Percentiles rank a stretch among this genome's conserved stretches.
Conservation (phyloP, 73 alveolate genomes). For the Paraurostyla sp. region DNA sequence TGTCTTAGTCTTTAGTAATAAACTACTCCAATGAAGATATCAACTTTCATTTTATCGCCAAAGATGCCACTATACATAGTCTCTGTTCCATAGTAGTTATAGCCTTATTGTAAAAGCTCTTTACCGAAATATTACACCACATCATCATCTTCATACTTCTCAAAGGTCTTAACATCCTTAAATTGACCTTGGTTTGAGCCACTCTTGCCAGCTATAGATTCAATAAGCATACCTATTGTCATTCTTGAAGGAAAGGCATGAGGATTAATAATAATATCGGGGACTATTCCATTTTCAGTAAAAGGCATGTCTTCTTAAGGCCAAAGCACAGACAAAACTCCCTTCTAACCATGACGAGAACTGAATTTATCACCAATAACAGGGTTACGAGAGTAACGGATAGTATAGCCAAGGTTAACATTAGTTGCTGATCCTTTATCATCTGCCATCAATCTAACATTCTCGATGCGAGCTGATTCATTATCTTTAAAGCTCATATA, state of each 20-base stretch:
- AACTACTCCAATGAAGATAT: constrained; percentile 98
- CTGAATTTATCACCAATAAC: constrained; percentile 99
- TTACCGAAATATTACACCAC: constrained; percentile 94
- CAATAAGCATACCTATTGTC: constrained; percentile 99
- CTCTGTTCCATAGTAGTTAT: constrained; percentile 98
- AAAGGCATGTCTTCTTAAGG: constrained; percentile 99
- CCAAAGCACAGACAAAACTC: constrained; percentile 98
- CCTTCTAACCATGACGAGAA: constrained; percentile 99
- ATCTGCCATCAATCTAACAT: constrained; percentile 83
- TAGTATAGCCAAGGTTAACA: constrained; percentile 84
- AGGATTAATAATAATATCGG: constrained; percentile 99
- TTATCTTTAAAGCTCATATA: constrained; percentile 90
- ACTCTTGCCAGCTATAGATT: constrained; percentile 97
- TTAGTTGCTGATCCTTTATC: constrained; percentile 85
- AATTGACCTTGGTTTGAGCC: constrained; percentile 91
- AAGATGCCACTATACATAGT: constrained; percentile 97
- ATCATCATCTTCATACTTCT: constrained; percentile 95
- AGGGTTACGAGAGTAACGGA: constrained; percentile 96
- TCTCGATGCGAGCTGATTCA: constrained; percentile 95
- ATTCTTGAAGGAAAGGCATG: constrained; percentile 99
- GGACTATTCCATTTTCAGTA: constrained; percentile 98
- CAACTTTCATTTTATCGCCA: constrained; percentile 97
- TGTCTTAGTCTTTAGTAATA: constrained; percentile 99
- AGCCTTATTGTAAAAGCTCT: constrained; percentile 95
- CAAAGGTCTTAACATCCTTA: constrained; percentile 93